Evolutionary conservation across 1,284 basidiomycete species (phyloP).

Genomic region (Erythrobasidium hasegawianum): DNA sequence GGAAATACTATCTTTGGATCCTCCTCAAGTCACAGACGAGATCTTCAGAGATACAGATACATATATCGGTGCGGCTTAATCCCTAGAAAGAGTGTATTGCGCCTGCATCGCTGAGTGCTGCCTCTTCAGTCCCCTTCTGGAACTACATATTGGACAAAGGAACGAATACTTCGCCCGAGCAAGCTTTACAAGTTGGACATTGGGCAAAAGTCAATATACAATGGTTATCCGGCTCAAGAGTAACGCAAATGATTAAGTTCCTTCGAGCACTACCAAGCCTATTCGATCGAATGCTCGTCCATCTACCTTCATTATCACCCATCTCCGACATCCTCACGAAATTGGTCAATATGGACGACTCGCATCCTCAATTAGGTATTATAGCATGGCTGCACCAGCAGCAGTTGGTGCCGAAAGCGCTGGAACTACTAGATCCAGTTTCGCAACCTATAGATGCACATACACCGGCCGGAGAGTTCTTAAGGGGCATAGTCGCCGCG

Average conservation of each 20-base stretch:
- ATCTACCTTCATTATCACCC: constrained; percentile 67
- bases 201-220: constrained; percentile 48
- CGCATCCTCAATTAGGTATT: constrained; percentile 73
- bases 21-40: constrained; percentile 89
- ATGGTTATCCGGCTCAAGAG: constrained; percentile 36
- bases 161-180: constrained; percentile 49
- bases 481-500: constrained; percentile 92
- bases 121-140: constrained; percentile 69
- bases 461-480: constrained; percentile 80
- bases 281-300: constrained; percentile 74
- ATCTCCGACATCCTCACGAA: constrained; percentile 89
- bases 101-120: neutral
- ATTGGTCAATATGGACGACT: constrained; percentile 87
- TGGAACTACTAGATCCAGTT: constrained; percentile 74
- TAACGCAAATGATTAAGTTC: constrained; percentile 78
- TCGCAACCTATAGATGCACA: constrained; percentile 72
- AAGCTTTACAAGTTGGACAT: constrained; percentile 42
- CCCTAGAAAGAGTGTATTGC: constrained; percentile 34
- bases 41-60: constrained; percentile 69
- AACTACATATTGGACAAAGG: constrained; percentile 76
- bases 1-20: constrained; percentile 91
- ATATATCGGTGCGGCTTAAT: constrained; percentile 45
- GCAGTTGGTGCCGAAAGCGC: constrained; percentile 73
- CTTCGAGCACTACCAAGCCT: constrained; percentile 78
- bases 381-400: constrained; percentile 63